Evolutionary conservation across 2,329 filamentous ascomycete genomes (phyloP).

Genomic region (Trichocomaceae sp.): DNA sequence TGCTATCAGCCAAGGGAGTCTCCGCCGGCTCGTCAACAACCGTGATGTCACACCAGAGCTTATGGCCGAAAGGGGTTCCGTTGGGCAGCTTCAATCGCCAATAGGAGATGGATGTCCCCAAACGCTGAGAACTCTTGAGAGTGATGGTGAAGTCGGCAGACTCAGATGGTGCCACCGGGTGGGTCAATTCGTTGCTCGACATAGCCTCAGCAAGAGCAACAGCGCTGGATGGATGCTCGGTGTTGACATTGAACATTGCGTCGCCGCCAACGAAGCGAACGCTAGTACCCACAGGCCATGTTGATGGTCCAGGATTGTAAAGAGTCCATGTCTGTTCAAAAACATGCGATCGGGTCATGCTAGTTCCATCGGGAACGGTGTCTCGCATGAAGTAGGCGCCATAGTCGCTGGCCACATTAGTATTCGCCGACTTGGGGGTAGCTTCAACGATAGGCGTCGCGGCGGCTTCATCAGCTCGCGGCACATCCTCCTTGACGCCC

Average conservation of each 20-base stretch:
- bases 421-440: conserved; percentile 43
- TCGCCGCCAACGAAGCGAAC: conserved; percentile 91
- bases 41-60: conserved; percentile 87
- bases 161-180: conserved; percentile 64
- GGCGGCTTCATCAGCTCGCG: conserved; percentile 23
- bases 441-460: conserved; percentile 29
- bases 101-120: conserved; percentile 83
- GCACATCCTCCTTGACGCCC: neutral
- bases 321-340: conserved; percentile 92
- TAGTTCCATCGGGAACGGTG: conserved; percentile 69
- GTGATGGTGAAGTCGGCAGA: conserved; percentile 74
- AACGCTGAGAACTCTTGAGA: conserved; percentile 70
- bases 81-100: conserved; percentile 84
- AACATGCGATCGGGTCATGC: conserved; percentile 60
- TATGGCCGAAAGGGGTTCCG: conserved; percentile 80
- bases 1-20: conserved; percentile 42
- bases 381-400: conserved; percentile 61
- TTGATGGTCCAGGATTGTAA: conserved; percentile 68
- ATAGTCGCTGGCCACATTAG: conserved; percentile 22
- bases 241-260: conserved; percentile 89
- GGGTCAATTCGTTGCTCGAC: conserved; percentile 71
- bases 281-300: conserved; percentile 84
- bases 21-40: conserved; percentile 41
- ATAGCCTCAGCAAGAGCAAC: conserved; percentile 69
- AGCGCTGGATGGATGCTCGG: conserved; percentile 69